Conservation (phyloP, 2,329 filamentous ascomycete genomes). For the Reticulascus tulasneorum region DNA sequence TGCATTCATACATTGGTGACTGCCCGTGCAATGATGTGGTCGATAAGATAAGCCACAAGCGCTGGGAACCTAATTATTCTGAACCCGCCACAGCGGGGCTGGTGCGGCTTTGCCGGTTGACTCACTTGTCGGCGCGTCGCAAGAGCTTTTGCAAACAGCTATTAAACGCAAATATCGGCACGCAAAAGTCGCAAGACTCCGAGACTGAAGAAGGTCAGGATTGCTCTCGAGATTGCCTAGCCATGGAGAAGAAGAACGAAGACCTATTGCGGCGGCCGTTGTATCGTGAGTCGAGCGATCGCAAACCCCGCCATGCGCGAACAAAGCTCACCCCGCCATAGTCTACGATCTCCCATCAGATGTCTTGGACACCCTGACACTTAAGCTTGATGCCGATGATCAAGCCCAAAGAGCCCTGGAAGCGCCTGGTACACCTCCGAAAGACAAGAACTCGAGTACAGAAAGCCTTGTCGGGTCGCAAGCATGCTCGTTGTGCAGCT, state of each 20-base stretch:
- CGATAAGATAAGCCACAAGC: too few relatives aligned
- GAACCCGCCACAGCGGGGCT: too few relatives aligned
- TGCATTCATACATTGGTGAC: too few relatives aligned
- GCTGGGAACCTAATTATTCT: too few relatives aligned
- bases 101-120: too few relatives aligned
- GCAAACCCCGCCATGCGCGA: conserved; percentile 6
- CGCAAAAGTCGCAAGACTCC: too few relatives aligned
- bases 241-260: conserved; percentile 37
- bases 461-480: conserved; percentile 58
- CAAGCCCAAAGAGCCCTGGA: conserved; percentile 1
- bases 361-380: conserved; percentile 63
- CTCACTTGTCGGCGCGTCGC: too few relatives aligned
- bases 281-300: conserved; percentile 35
- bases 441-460: conserved; percentile 16
- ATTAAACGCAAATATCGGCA: too few relatives aligned
- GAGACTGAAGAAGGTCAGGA: too few relatives aligned
- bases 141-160: too few relatives aligned
- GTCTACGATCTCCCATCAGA: conserved; percentile 80
- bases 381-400: conserved; percentile 30
- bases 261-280: conserved; percentile 48
- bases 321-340: conserved; percentile 31
- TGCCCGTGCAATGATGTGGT: too few relatives aligned
- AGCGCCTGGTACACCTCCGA: conserved; percentile 16
- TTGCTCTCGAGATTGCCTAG: conserved; percentile 6
- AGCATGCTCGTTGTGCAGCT: conserved; percentile 75